phyloP scores from a whole-genome alignment of 306 rosid species.

The Styphnolobium japonicum region DNA sequence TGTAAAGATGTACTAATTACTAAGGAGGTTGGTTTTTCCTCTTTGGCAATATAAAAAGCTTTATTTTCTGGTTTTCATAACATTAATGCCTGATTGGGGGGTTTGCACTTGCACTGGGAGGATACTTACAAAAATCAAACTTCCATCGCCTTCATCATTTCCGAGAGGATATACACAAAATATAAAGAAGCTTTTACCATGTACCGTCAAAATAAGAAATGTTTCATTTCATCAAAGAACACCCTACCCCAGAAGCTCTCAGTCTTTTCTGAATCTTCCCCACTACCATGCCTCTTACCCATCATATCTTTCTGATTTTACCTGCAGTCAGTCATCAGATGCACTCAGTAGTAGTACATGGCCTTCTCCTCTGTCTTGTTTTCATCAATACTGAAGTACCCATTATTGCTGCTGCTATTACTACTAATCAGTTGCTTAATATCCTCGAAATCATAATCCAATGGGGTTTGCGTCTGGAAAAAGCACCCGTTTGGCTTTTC shows the following conservation, averaged over 20 bases:
- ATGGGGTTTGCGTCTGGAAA: slow-evolving; percentile 30
- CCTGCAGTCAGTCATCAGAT: slow-evolving; percentile 50
- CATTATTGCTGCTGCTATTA: not conserved
- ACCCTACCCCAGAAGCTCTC: slow-evolving; percentile 38
- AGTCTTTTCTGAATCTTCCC: slow-evolving; percentile 36
- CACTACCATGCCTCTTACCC: slow-evolving; percentile 49
- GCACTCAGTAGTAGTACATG: slow-evolving; percentile 36
- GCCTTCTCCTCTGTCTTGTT: slow-evolving; percentile 52
- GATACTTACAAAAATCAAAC: slow-evolving; percentile 38
- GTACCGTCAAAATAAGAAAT: slow-evolving; percentile 52
- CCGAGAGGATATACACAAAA: slow-evolving; percentile 41
- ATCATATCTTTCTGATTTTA: slow-evolving; percentile 78
- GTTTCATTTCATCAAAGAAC: slow-evolving; percentile 41
- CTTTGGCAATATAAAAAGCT: not conserved
- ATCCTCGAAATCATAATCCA: slow-evolving; percentile 51
- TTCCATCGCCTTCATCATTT: slow-evolving; percentile 30
- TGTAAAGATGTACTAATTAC: too few species aligned
- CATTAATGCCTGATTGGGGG: slow-evolving; percentile 21
- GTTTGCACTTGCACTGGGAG: slow-evolving; percentile 13
- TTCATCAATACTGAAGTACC: slow-evolving; percentile 44
- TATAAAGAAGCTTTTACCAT: slow-evolving; percentile 41
- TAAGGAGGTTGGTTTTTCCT: not conserved
- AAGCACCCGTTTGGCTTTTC: slow-evolving; percentile 31
- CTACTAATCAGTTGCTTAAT: slow-evolving; percentile 52
- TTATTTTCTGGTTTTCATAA: slow-evolving; percentile 39